These are phyloP conservation scores for Ceratocystis lukuohia DNA, from an alignment of 2,329 filamentous ascomycete genomes.

Conservation along the genomic window DNA sequence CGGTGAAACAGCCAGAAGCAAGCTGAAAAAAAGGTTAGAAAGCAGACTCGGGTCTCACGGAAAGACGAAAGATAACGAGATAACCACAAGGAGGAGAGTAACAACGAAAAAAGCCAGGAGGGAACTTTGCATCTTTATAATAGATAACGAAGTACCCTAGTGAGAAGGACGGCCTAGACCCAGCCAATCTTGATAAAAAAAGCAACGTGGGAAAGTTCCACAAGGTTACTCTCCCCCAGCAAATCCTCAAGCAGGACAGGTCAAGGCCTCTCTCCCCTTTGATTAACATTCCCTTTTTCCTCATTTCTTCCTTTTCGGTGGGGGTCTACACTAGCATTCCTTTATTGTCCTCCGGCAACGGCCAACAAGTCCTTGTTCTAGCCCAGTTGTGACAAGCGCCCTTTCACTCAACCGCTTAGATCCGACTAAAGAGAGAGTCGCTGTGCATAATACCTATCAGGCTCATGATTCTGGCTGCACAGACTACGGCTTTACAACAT, in stretches of 20 bases:
- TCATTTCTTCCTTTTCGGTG: not conserved
- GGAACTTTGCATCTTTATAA: not conserved
- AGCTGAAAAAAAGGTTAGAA: not conserved
- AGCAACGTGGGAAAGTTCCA: not conserved
- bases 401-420: not conserved
- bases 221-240: not conserved
- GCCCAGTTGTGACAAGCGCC: not conserved
- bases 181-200: not conserved
- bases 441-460: not conserved
- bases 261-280: not conserved
- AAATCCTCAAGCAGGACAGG: not conserved
- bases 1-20: not conserved
- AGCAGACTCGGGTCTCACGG: not conserved
- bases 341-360: not conserved
- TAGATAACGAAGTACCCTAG: not conserved
- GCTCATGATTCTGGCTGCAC: not conserved
- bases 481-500: conserved; percentile 4
- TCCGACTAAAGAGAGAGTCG: not conserved
- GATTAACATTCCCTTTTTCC: not conserved
- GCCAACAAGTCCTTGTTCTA: not conserved
- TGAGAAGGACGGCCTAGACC: not conserved
- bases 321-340: not conserved
- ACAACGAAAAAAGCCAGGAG: not conserved
- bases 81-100: not conserved
- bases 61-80: not conserved